phyloP scores from a whole-genome alignment of 1,139 yeast genomes.

The Geotrichum cucujoidarum region DNA sequence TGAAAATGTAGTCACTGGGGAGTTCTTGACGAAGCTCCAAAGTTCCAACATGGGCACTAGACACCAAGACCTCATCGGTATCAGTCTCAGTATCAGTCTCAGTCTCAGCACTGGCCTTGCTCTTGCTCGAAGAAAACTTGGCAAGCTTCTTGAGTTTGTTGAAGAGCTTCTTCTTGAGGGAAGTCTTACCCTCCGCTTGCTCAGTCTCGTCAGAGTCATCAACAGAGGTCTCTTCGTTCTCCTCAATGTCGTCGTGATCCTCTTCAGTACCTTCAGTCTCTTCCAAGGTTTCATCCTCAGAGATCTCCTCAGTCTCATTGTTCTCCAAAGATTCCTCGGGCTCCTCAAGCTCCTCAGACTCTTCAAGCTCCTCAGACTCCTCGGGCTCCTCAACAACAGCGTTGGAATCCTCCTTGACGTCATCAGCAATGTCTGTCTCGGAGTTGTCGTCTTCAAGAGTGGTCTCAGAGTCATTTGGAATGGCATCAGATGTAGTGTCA shows the following conservation, averaged over 20 bases:
- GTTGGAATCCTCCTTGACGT: neutral
- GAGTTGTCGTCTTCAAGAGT: neutral
- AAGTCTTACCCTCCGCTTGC: neutral
- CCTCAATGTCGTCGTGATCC: neutral
- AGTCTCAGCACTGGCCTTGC: neutral
- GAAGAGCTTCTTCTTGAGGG: conserved; percentile 10
- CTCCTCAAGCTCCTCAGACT: neutral
- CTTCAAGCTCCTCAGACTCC: neutral
- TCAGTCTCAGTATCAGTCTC: neutral
- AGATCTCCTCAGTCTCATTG: neutral
- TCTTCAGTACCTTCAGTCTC: neutral
- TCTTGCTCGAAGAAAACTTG: no score
- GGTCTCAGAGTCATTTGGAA: neutral
- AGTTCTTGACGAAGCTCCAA: no score
- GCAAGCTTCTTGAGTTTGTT: conserved; percentile 7
- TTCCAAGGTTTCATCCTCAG: neutral
- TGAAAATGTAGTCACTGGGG: no score
- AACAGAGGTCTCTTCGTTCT: neutral
- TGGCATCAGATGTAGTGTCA: no score
- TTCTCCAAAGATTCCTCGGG: neutral
- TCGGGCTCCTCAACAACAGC: neutral
- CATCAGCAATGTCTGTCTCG: neutral
- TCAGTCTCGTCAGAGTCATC: neutral
- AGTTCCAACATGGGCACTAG: no score
- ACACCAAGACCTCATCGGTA: no score